Base-by-base conservation (phyloP, 441 rosid species). In the Rhodomyrtus psidioides region DNA sequence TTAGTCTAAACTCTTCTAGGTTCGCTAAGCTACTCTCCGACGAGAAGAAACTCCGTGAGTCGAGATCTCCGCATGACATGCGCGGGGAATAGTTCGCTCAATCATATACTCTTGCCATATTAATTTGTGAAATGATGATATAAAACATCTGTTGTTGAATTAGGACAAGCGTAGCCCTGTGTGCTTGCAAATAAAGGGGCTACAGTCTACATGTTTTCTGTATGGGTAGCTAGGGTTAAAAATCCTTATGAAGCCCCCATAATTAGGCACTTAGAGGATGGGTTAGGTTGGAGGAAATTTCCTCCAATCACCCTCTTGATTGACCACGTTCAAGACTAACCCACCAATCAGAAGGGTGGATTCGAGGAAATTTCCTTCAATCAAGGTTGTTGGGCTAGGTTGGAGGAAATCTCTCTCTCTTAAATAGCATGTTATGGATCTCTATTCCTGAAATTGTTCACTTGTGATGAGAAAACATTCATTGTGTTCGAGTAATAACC, bases 21-120 rank as follows among this genome's bases (percentile, higher is more conserved):
- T 91, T 90, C 14, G 94, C 95, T 0, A 89, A 91, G 84, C 70
- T 70, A 19, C 93, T 92, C 1, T 92, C 94, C 2, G 89, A 90
- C 19, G 94, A 92, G 88, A 92, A 85, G 89, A 91, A 84, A 76
- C 44, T 89, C 28, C 88, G 94, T 49, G 87, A 57, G 58, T 83
- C 89, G 39, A 86, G 65, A 58, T 81, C 82, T 21, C 58, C 89
- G 1, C 49, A 46, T 12, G 26, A 65, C 46, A 2, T 21, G 42
- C 76, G 6, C 30, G 44, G 7, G 13, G 26, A 30, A 30, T 65
- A 65, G 76, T 65, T 19, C 12, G 26, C 76, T 65, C 76, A 30
- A 62, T 34, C 76, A 19, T 65, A 5, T 65, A 19, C 14, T 65
- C 46, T 30, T 34, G 76, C 26, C 12, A 2, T 34, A 30, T 65